A percentile compares a stretch with the other conserved stretches of the same genome.
Conservation (phyloP, 768 basidiomycete species). For the Lactarius hengduanensis region DNA sequence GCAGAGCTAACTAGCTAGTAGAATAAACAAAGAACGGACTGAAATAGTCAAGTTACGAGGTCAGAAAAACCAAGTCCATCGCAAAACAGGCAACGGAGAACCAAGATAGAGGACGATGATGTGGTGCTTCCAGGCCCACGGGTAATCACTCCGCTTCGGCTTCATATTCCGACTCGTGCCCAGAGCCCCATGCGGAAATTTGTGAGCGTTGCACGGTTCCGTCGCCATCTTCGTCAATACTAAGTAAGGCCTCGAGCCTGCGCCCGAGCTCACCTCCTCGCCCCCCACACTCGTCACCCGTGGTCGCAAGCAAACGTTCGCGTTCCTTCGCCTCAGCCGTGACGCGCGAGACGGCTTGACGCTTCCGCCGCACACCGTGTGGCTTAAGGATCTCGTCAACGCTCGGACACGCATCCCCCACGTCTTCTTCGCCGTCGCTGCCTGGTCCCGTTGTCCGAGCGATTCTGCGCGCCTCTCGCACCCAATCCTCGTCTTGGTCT, state of each 20-base stretch:
- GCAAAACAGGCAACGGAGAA: constrained; percentile 12
- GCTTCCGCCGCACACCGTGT: constrained; percentile 30
- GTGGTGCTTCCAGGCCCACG: background rate
- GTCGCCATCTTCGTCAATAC: constrained; percentile 36
- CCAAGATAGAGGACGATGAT: background rate
- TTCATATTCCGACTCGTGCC: constrained; percentile 33
- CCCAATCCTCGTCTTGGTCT: constrained; percentile 72
- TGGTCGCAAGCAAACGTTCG: constrained; percentile 67
- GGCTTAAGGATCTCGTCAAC: constrained; percentile 28
- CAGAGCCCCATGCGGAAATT: constrained; percentile 18
- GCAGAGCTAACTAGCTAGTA: background rate
- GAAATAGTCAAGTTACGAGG: background rate
- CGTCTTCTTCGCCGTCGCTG: constrained; percentile 20
- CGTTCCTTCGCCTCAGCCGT: constrained; percentile 59
- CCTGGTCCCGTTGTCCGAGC: background rate
- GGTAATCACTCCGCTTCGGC: constrained; percentile 28
- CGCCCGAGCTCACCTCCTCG: constrained; percentile 76
- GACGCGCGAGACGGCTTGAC: constrained; percentile 49
- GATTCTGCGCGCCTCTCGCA: constrained; percentile 32
- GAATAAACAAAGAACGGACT: background rate
- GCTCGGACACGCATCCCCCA: constrained; percentile 22
- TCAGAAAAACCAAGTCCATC: constrained; percentile 7
- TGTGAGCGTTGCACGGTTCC: constrained; percentile 4
- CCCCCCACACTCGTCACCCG: constrained; percentile 77
- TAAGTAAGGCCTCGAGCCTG: constrained; percentile 73